Conservation (phyloP, 2,329 filamentous ascomycete species). For the Parafenestella ontariensis region DNA sequence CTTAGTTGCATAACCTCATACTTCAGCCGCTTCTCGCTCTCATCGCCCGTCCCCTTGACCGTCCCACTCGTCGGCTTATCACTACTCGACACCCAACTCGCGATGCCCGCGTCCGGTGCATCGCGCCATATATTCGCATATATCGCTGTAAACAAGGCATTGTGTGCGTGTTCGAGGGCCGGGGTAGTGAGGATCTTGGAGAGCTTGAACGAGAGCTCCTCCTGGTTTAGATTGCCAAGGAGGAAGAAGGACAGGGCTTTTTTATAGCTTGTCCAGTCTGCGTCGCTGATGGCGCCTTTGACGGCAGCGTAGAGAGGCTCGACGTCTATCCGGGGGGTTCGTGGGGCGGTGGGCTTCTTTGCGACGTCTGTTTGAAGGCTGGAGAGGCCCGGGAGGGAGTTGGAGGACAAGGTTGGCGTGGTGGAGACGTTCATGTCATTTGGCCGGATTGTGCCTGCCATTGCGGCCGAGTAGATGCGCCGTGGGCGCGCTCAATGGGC, state of each 20-base stretch:
- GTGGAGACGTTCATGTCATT: slow-evolving; percentile 46
- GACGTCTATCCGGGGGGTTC: slow-evolving; percentile 66
- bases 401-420: slow-evolving; percentile 43
- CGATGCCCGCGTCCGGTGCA: slow-evolving; percentile 67
- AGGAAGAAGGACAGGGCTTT: slow-evolving; percentile 64
- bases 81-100: slow-evolving; percentile 69
- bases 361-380: slow-evolving; percentile 50
- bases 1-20: slow-evolving; percentile 69
- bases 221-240: slow-evolving; percentile 67
- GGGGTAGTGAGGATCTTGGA: slow-evolving; percentile 63
- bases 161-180: slow-evolving; percentile 65
- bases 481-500: slow-evolving; percentile 22
- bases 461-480: slow-evolving; percentile 25
- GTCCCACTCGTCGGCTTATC: slow-evolving; percentile 78
- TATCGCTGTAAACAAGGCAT: slow-evolving; percentile 66
- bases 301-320: slow-evolving; percentile 69
- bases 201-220: slow-evolving; percentile 64
- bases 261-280: slow-evolving; percentile 66
- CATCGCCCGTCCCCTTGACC: slow-evolving; percentile 68
- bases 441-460: slow-evolving; percentile 49
- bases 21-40: slow-evolving; percentile 68
- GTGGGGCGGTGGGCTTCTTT: slow-evolving; percentile 58
- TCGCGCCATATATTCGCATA: slow-evolving; percentile 67
- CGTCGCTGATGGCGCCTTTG: slow-evolving; percentile 64
- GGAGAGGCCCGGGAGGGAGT: slow-evolving; percentile 39